These are phyloP conservation scores for Ogataea naganishii DNA, from an alignment of 805 yeast genomes.

Conservation along the genomic window DNA sequence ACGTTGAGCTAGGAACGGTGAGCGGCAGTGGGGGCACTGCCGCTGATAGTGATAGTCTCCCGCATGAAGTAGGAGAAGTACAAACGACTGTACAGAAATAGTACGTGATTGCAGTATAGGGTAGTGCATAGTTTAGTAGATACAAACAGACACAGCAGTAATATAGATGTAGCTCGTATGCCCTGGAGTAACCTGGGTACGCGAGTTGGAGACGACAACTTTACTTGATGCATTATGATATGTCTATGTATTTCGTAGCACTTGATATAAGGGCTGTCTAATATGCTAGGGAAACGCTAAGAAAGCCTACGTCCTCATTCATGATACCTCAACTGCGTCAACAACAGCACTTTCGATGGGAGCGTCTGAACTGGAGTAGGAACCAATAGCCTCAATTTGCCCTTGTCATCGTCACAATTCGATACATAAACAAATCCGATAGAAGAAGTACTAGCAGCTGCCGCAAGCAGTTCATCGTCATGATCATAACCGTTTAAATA, in stretches of 20 bases:
- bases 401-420: slow-evolving; percentile 56
- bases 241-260: too few relatives aligned
- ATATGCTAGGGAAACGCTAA: background rate
- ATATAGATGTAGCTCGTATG: too few relatives aligned
- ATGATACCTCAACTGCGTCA: slow-evolving; percentile 74
- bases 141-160: too few relatives aligned
- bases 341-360: slow-evolving; percentile 64
- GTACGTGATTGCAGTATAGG: too few relatives aligned
- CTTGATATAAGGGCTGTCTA: too few relatives aligned
- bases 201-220: too few relatives aligned
- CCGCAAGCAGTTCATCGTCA: slow-evolving; percentile 34
- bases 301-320: slow-evolving; percentile 50
- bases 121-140: too few relatives aligned
- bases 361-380: slow-evolving; percentile 79
- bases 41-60: too few relatives aligned
- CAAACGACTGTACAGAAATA: too few relatives aligned
- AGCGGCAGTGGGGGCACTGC: slow-evolving; percentile 4
- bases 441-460: slow-evolving; percentile 48
- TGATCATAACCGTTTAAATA: slow-evolving; percentile 25
- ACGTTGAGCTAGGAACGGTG: slow-evolving; percentile 38
- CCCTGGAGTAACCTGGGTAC: too few relatives aligned
- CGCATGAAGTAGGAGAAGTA: too few relatives aligned
- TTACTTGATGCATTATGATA: too few relatives aligned
- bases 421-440: slow-evolving; percentile 71
- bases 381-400: slow-evolving; percentile 59